Percentiles rank a stretch among this genome's conserved stretches.
Evolutionary conservation across 257 asterid genomes (phyloP).

Genomic region (Gardenia jasminoides): DNA sequence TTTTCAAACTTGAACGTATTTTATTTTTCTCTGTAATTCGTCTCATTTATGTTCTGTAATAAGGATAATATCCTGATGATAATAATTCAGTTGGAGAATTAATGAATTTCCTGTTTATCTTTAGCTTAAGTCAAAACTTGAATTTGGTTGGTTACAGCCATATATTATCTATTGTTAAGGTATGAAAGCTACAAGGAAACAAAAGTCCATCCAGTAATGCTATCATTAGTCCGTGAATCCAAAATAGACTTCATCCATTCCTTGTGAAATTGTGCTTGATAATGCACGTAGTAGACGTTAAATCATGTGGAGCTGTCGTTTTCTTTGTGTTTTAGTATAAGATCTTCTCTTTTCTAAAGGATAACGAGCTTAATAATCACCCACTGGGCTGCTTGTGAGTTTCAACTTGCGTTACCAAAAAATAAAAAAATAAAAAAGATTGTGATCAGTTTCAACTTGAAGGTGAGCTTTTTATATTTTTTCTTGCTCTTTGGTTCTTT

Average conservation of each 20-base stretch:
- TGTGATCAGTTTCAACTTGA: conserved; percentile 8
- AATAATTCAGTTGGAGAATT: neutral
- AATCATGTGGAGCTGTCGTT: neutral
- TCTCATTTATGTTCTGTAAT: neutral
- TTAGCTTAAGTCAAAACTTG: neutral
- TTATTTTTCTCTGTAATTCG: too few species aligned
- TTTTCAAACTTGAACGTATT: too few species aligned
- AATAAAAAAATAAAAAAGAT: too few species aligned
- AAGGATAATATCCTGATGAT: neutral
- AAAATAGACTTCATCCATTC: neutral
- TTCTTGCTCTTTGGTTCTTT: too few species aligned
- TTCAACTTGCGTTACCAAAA: conserved; percentile 1
- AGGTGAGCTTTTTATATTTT: too few species aligned
- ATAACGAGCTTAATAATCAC: neutral
- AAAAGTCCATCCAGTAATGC: neutral
- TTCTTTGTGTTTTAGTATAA: neutral
- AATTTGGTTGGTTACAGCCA: neutral
- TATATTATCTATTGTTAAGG: neutral
- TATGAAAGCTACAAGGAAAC: neutral
- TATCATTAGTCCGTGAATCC: conserved; percentile 13
- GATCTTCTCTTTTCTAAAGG: neutral
- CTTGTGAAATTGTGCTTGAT: neutral
- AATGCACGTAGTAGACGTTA: neutral
- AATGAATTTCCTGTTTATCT: neutral
- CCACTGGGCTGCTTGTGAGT: neutral